Percentiles rank a stretch among this genome's conserved stretches.
These are phyloP conservation scores for Anthoceros angustus DNA, from an alignment of 225 moss, liverwort and hornwort species.

Conservation along the genomic window DNA sequence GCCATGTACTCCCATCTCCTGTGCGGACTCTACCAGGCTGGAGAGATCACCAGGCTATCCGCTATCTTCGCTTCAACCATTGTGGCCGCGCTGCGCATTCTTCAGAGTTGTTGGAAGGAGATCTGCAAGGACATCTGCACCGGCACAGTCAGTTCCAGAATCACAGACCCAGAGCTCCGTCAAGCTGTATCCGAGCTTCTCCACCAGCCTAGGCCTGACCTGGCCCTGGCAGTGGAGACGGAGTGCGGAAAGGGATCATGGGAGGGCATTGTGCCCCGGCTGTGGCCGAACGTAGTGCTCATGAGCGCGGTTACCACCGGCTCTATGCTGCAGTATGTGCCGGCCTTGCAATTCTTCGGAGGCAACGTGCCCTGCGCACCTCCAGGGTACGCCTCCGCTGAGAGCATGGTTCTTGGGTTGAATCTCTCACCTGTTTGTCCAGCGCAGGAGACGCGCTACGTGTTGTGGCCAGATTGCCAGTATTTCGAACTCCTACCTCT, in stretches of 20 bases:
- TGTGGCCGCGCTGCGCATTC: background rate
- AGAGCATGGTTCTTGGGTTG: background rate
- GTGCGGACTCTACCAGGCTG: background rate
- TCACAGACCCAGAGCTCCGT: slow-evolving; percentile 7
- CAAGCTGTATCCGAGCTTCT: background rate
- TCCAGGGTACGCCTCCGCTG: background rate
- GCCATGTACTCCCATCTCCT: slow-evolving; percentile 11
- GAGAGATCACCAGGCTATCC: background rate
- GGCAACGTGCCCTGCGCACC: background rate
- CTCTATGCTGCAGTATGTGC: background rate
- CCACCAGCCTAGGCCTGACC: background rate
- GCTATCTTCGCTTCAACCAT: background rate
- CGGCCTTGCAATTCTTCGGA: background rate
- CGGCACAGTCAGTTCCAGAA: background rate
- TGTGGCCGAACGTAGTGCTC: slow-evolving; percentile 5
- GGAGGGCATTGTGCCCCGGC: slow-evolving; percentile 7
- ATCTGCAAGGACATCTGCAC: slow-evolving; percentile 6
- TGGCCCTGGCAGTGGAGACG: background rate
- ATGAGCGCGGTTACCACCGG: background rate
- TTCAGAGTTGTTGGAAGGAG: slow-evolving; percentile 6
- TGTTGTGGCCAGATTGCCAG: slow-evolving; percentile 2
- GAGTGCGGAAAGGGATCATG: slow-evolving; percentile 7
- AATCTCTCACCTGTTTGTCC: background rate
- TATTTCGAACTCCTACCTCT: slow-evolving; percentile 7
- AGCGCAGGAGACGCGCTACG: background rate